Evolutionary conservation across 1,284 basidiomycete genomes (phyloP).

Genomic region (Puccinia hordei): DNA sequence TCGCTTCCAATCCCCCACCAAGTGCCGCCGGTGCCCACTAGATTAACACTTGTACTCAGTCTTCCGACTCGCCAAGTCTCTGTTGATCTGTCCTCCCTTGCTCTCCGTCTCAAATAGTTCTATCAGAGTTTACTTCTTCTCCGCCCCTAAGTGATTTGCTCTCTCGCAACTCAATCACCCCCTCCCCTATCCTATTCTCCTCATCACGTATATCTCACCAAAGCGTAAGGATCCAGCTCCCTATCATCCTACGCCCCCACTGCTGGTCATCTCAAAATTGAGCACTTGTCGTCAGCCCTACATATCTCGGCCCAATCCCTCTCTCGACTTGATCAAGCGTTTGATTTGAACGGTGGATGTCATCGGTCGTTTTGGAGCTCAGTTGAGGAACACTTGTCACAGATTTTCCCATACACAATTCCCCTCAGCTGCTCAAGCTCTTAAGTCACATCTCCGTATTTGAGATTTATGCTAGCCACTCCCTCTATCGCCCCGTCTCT

Average conservation of each 20-base stretch:
- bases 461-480: background rate
- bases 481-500: background rate
- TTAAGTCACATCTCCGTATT: background rate
- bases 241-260: too few relatives aligned
- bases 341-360: slow-evolving; percentile 4
- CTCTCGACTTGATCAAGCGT: background rate
- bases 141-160: background rate
- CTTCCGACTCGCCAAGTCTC: too few relatives aligned
- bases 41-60: too few relatives aligned
- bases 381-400: slow-evolving; percentile 17
- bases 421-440: background rate
- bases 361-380: slow-evolving; percentile 28
- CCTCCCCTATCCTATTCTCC: background rate
- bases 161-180: background rate
- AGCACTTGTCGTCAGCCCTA: background rate
- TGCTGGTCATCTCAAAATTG: background rate
- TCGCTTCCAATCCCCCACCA: too few relatives aligned
- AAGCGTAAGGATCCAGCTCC: slow-evolving; percentile 4
- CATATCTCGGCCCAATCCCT: background rate
- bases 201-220: background rate
- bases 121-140: slow-evolving; percentile 2
- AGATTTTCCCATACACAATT: slow-evolving; percentile 23
- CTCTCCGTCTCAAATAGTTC: too few relatives aligned
- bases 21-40: too few relatives aligned
- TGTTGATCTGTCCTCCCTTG: too few relatives aligned